These are phyloP conservation scores for Oryza brachyantha DNA, from an alignment of 176 grass and related monocot genomes.

Conservation along the genomic window DNA sequence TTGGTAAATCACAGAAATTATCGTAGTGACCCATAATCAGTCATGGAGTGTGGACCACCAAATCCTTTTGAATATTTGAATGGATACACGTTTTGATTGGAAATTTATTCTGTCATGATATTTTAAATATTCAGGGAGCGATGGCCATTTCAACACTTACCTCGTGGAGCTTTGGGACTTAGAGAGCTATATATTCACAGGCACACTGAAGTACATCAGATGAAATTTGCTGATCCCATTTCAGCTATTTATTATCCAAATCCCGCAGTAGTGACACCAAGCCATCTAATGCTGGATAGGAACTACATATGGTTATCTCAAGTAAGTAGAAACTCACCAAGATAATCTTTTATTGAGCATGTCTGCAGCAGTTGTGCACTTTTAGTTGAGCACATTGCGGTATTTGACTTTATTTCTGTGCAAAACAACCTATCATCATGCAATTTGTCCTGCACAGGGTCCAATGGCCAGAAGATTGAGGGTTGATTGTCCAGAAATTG, in stretches of 20 bases:
- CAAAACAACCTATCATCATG: constrained; percentile 11
- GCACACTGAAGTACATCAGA: constrained; percentile 57
- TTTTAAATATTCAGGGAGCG: constrained; percentile 48
- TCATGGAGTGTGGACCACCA: background rate
- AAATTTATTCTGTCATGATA: background rate
- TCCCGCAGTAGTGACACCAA: background rate
- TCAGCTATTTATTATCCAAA: constrained; percentile 20
- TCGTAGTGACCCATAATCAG: background rate
- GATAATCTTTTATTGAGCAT: background rate
- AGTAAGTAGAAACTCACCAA: constrained; percentile 31
- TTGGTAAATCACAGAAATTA: background rate
- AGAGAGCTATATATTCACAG: constrained; percentile 62
- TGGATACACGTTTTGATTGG: background rate
- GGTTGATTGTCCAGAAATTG: constrained; percentile 19
- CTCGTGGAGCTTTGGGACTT: constrained; percentile 40
- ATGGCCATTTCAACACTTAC: constrained; percentile 63
- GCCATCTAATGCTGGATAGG: constrained; percentile 61
- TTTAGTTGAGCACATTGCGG: constrained; percentile 11
- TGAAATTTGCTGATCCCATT: constrained; percentile 71
- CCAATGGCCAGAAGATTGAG: constrained; percentile 37
- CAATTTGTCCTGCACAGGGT: constrained; percentile 57
- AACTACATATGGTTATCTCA: constrained; percentile 53
- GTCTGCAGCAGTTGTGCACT: background rate
- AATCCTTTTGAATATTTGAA: background rate
- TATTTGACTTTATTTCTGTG: constrained; percentile 11